Base-by-base conservation (phyloP, 192 early-diverging fungal genomes). In the Umbelopsis sp. region DNA sequence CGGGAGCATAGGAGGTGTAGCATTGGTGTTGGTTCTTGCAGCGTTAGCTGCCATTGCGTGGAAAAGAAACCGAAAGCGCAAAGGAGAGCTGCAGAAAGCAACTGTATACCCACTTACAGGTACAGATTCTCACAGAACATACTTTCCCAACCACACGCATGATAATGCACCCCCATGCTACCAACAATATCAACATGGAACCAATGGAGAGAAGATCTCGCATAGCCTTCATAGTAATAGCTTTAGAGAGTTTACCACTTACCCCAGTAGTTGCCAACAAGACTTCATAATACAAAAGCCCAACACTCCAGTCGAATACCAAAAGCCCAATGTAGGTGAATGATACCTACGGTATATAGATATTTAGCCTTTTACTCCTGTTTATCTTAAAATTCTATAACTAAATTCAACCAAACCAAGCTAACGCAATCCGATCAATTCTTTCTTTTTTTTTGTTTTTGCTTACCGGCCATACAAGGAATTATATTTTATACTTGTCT, bases 1-100 rank as follows among this genome's bases (percentile, higher is more conserved):
- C 7, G 66, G 66, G 22, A 47, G 22, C 9, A 22, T 67, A 43
- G 66, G 66, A 29, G 66, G 66, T 25, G 66, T 67, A 34, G 66
- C 56, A 62, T 34, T 62, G 31, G 56, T 34, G 12, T 26, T 62
- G 8, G 20, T 62, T 20, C 17, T 62, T 20, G 56, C 56, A 5
- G 56, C 56, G 17, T 26, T 62, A 12, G 56, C 56, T 11, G 56
- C 56, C 2, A 34, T 34, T 32, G 56, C 31, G 2, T 34, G 26
- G 16, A n/a, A 34, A 3, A 49, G 47, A 21, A 49, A 21, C 47
- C 56, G 56, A 22, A 62, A 26, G 17, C 56, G 56, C 11, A 62
- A 31, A 32, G 26, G 56, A 29, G 29, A 62, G 1, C 6, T 20
- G 5, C 38, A 41, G 38, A 62, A 26, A 34, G 29, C 56, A 11